These are phyloP conservation scores for Hygrocybe coccinea DNA, from an alignment of 768 basidiomycete genomes.

Conservation along the genomic window DNA sequence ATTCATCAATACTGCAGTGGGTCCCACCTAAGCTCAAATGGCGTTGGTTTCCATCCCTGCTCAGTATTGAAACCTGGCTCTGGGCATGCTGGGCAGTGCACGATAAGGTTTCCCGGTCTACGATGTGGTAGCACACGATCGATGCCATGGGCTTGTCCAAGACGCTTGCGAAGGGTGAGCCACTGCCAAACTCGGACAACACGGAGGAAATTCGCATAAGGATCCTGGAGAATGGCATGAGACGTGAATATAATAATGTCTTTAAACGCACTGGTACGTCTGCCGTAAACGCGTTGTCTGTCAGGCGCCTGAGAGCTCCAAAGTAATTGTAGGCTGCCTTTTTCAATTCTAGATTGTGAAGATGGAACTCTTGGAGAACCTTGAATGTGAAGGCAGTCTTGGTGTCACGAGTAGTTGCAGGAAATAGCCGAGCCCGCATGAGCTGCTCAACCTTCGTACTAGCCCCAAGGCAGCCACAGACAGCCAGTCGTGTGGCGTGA, in stretches of 20 bases:
- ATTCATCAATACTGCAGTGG: neutral
- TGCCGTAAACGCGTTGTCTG: slow-evolving; percentile 11
- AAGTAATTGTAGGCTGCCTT: slow-evolving; percentile 19
- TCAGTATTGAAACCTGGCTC: slow-evolving; percentile 11
- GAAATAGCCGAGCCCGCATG: slow-evolving; percentile 16
- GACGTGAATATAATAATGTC: neutral
- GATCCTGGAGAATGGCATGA: slow-evolving; percentile 7
- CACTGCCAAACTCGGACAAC: slow-evolving; percentile 10
- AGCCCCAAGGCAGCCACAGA: slow-evolving; percentile 20
- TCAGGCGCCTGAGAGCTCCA: slow-evolving; percentile 9
- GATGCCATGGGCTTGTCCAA: slow-evolving; percentile 14
- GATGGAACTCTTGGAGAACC: slow-evolving; percentile 16
- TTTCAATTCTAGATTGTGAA: slow-evolving; percentile 1
- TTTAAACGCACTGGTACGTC: neutral
- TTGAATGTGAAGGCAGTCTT: slow-evolving; percentile 20
- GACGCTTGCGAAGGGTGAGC: slow-evolving; percentile 7
- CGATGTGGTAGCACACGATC: slow-evolving; percentile 10
- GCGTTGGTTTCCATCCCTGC: neutral
- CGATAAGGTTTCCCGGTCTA: slow-evolving; percentile 2
- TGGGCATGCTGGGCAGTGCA: slow-evolving; percentile 8
- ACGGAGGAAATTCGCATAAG: slow-evolving; percentile 7
- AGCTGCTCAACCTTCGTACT: slow-evolving; percentile 15
- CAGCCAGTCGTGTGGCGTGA: slow-evolving; percentile 18
- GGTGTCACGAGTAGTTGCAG: slow-evolving; percentile 15
- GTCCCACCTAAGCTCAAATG: neutral